Base-by-base conservation (phyloP, 164 flowering plant genomes). In the Berberis vulgaris region DNA sequence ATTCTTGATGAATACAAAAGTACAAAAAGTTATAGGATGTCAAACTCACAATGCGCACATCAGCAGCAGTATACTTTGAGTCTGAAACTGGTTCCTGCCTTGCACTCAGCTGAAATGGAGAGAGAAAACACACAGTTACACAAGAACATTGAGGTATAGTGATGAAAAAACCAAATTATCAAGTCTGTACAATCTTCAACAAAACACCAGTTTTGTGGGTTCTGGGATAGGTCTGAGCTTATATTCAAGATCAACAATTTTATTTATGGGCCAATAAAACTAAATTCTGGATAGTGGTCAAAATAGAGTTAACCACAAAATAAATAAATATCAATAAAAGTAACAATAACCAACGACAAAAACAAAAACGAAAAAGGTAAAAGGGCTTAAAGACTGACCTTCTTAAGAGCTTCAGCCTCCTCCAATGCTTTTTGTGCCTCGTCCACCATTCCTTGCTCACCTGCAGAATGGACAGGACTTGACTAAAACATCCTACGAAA, bases 371-470 rank as follows among this genome's bases (percentile, higher is more conserved):
- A 26, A 26, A 26, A 26, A 26, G 26, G 0, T 26, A 26, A 26
- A 26, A 26, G 0, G 26, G 26, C 26, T 26, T 26, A 26, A 26
- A 26, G 26, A 26, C 26, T 26, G 26, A 93, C 98, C 96, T 88
- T 93, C 77, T 88, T 93, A 50, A 93, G 84, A 55, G 97, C 97
- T 79, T 93, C 98, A 68, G 98, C 98, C 71, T 93, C 97, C 72
- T 93, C 98, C 76, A 93, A 46, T 67, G 89, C 96, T 73, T 87
- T 93, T 46, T 91, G 96, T 67, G 98, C 98, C 77, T 93, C 98
- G 70, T 93, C 98, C 38, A 93, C 82, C 94, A 93, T 80, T 60
- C 98, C 97, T 79, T 88, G 92, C 79, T 93, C 98, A 80, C 98
- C 98, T 90, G 67, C 55, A 75, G 26, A 63, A 58, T 41, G 50